Percentiles rank a stretch among this genome's conserved stretches.
Conservation (phyloP, 441 rosid genomes). For the Hypseocharis bilobata region DNA sequence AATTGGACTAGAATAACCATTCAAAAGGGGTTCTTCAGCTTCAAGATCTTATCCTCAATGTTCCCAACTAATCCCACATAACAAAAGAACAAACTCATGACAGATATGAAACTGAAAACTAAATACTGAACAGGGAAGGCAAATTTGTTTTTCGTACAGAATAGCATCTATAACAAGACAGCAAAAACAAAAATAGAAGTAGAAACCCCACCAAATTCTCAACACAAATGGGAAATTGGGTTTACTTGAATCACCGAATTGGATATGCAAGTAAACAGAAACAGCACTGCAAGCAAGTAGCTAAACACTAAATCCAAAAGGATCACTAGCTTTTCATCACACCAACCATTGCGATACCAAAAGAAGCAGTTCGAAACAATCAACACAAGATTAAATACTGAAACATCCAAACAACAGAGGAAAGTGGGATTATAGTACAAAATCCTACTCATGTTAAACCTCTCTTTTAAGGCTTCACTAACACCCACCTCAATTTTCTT, state of each 20-base stretch:
- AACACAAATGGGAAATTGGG: constrained; percentile 37
- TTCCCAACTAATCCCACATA: constrained; percentile 43
- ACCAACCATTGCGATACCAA: constrained; percentile 52
- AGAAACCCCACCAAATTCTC: constrained; percentile 71
- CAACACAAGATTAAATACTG: constrained; percentile 37
- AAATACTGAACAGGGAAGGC: constrained; percentile 28
- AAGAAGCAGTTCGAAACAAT: constrained; percentile 38
- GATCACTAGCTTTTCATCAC: constrained; percentile 37
- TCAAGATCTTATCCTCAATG: constrained; percentile 26
- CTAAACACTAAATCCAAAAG: constrained; percentile 47
- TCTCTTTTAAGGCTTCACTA: constrained; percentile 30
- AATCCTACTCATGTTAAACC: constrained; percentile 20
- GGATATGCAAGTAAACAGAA: constrained; percentile 33
- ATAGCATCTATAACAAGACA: constrained; percentile 44
- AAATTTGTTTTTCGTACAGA: constrained; percentile 24
- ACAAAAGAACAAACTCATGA: constrained; percentile 44
- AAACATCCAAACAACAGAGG: constrained; percentile 43
- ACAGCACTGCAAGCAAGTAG: constrained; percentile 56
- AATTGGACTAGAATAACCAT: constrained; percentile 28
- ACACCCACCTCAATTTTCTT: constrained; percentile 24
- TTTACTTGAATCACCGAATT: constrained; percentile 22
- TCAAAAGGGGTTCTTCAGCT: constrained; percentile 50
- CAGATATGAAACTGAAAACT: constrained; percentile 43
- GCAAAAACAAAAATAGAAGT: constrained; percentile 45
- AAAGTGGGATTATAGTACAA: constrained; percentile 33